Percentiles rank a stretch among this genome's conserved stretches.
Evolutionary conservation across 305 asterid genomes (phyloP).

Genomic region (Coffea humblotiana): DNA sequence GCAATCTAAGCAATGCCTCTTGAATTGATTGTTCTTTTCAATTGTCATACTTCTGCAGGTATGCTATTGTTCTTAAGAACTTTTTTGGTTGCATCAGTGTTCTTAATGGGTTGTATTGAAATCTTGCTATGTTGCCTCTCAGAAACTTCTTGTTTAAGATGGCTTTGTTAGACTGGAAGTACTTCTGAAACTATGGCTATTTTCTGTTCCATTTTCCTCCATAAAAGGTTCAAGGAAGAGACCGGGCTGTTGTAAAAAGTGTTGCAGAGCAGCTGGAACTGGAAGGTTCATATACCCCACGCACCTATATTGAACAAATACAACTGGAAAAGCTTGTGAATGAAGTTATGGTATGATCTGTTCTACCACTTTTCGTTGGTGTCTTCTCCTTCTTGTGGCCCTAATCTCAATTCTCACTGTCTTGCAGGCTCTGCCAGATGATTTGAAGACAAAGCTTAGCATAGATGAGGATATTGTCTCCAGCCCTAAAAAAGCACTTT

Average conservation of each 20-base stretch:
- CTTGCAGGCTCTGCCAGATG: constrained; percentile 91
- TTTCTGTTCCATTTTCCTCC: background rate
- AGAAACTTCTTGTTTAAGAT: background rate
- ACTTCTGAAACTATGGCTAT: background rate
- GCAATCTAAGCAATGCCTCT: background rate
- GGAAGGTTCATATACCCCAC: constrained; percentile 88
- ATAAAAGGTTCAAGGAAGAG: constrained; percentile 90
- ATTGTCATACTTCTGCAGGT: background rate
- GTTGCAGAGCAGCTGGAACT: constrained; percentile 84
- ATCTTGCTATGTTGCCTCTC: background rate
- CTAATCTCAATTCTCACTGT: constrained; percentile 26
- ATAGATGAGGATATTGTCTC: constrained; percentile 80
- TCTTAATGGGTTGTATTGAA: background rate
- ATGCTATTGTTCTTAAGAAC: background rate
- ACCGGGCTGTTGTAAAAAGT: constrained; percentile 59
- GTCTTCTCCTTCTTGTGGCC: constrained; percentile 11
- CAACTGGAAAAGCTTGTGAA: constrained; percentile 94
- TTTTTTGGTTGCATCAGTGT: background rate
- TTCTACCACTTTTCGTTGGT: constrained; percentile 17
- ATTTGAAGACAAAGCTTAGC: constrained; percentile 86
- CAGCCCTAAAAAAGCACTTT: constrained; percentile 84
- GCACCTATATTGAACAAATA: constrained; percentile 94
- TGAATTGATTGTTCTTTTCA: background rate
- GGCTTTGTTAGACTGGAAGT: background rate
- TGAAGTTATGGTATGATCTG: constrained; percentile 86